Percentiles rank a stretch among this genome's conserved stretches.
Evolutionary conservation across 345 rosid genomes (phyloP).

Genomic region (Cardiospermum halicacabum): DNA sequence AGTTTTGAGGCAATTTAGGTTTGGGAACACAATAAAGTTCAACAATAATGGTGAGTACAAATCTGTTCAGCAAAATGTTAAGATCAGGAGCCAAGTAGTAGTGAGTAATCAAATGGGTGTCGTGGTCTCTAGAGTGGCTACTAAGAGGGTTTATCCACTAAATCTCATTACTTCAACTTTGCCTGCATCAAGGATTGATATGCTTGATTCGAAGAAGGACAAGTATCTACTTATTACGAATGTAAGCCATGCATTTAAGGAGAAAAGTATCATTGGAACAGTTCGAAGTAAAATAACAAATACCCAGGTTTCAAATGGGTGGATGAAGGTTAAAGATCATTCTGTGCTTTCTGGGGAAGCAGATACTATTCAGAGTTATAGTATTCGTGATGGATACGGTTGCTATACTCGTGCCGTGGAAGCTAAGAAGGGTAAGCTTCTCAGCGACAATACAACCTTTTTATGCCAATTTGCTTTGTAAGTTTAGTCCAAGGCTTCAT

Average conservation of each 20-base stretch:
- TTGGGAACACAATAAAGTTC: conserved; percentile 42
- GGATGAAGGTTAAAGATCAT: conserved; percentile 81
- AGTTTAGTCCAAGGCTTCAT: neutral
- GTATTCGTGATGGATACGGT: conserved; percentile 31
- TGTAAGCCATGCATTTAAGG: conserved; percentile 50
- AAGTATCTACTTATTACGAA: conserved; percentile 45
- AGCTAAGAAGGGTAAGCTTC: conserved; percentile 39
- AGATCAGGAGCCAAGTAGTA: conserved; percentile 31
- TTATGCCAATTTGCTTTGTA: conserved; percentile 32
- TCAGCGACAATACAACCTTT: conserved; percentile 35
- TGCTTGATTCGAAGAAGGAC: conserved; percentile 3
- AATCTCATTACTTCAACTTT: conserved; percentile 43
- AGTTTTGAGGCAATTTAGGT: conserved; percentile 32
- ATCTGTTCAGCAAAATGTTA: conserved; percentile 41
- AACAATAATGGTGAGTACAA: conserved; percentile 46
- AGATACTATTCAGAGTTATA: conserved; percentile 44
- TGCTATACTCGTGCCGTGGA: conserved; percentile 47
- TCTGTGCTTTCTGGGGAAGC: conserved; percentile 53
- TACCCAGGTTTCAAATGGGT: conserved; percentile 55
- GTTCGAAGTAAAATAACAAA: conserved; percentile 25
- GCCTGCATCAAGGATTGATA: conserved; percentile 20
- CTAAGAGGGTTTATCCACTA: conserved; percentile 46
- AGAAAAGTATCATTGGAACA: conserved; percentile 29
- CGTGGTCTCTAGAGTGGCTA: conserved; percentile 14
- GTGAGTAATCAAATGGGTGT: conserved; percentile 31